phyloP scores from a whole-genome alignment of 768 basidiomycete genomes.

The Naganishia kalamii region DNA sequence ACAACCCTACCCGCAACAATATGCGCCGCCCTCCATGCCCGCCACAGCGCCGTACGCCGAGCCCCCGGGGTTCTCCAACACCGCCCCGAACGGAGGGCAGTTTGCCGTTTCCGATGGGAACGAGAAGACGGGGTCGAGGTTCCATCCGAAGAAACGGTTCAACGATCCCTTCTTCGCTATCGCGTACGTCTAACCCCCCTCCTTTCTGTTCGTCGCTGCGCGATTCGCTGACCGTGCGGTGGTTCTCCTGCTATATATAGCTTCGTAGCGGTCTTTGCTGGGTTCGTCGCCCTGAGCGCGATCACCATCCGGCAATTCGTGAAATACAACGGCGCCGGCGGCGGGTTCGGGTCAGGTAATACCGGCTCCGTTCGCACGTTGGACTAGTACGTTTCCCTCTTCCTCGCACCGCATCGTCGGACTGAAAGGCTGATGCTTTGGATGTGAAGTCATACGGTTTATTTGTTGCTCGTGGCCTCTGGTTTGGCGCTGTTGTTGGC shows the following conservation, averaged over 20 bases:
- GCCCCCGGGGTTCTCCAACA: not conserved
- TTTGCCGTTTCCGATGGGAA: conserved; percentile 14
- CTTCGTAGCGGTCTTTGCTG: conserved; percentile 67
- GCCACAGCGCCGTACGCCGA: conserved; percentile 21
- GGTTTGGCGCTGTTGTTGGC: conserved; percentile 65
- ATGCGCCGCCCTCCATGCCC: conserved; percentile 15
- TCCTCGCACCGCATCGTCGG: not conserved
- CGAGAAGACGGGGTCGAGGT: conserved; percentile 34
- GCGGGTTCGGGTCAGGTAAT: conserved; percentile 56
- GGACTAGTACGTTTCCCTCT: conserved; percentile 54
- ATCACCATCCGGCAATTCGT: conserved; percentile 62
- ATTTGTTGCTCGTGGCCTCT: conserved; percentile 67
- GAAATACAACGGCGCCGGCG: conserved; percentile 61
- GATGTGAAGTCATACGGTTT: conserved; percentile 59
- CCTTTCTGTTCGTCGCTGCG: no score
- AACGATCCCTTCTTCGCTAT: conserved; percentile 69
- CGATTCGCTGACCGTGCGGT: no score
- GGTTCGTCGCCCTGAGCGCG: conserved; percentile 63
- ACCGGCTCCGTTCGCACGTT: conserved; percentile 59
- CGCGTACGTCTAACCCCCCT: no score
- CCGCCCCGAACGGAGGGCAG: not conserved
- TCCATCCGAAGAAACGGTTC: conserved; percentile 56
- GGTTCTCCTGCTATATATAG: no score
- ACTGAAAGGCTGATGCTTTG: not conserved
- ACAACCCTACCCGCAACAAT: conserved; percentile 14